Evolutionary conservation across 495 filamentous ascomycete species (phyloP), one percentile per base, ranked within the genome.

Genomic region (Aspergillus cavernicola): DNA sequence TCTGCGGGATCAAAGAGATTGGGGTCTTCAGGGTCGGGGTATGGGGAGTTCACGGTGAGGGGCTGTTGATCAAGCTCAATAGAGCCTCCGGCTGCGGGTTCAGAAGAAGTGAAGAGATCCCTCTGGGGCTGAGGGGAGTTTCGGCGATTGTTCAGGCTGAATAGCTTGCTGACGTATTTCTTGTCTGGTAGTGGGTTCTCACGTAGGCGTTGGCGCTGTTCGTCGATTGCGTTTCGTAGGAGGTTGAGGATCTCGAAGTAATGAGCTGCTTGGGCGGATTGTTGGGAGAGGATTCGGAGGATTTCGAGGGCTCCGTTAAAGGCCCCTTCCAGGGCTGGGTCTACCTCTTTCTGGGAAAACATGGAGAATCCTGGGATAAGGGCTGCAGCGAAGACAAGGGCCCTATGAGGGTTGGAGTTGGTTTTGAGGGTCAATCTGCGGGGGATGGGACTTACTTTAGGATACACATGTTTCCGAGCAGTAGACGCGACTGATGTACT

Each of bases 281-380:
- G 68, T 6, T 58, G 56, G 1, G 67, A 56, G 4, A 73, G 59
- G 51, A 67, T 62, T 11, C 58, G 64, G 20, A 73, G 53, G 26
- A 73, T 67, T 0, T 57, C 52, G 16, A 69, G 43, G 3, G 70
- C 66, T 0, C 63, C 66, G 42, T 58, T 42, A 36, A 70, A 73
- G 6, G 68, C 68, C 22, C 57, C 55, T 29, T 71, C 67, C 6
- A 66, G 52, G 15, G 65, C 62, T 3, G 66, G 35, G 36, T 71
- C 65, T 0, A 66, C 43, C 23, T 67, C 64, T 26, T 66, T 64
- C 24, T 70, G 63, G 5, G 66, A 65, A 46, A 75, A 73, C 58
- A 75, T 67, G 2, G 72, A 73, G 40, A 73, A 75, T 26, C 72
- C 72, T 6, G 73, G 59, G 1, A 72, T 67, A n/a, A 75, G 49